phyloP scores from a whole-genome alignment of 1,284 basidiomycete genomes.

The Pseudozyma hubeiensis region DNA sequence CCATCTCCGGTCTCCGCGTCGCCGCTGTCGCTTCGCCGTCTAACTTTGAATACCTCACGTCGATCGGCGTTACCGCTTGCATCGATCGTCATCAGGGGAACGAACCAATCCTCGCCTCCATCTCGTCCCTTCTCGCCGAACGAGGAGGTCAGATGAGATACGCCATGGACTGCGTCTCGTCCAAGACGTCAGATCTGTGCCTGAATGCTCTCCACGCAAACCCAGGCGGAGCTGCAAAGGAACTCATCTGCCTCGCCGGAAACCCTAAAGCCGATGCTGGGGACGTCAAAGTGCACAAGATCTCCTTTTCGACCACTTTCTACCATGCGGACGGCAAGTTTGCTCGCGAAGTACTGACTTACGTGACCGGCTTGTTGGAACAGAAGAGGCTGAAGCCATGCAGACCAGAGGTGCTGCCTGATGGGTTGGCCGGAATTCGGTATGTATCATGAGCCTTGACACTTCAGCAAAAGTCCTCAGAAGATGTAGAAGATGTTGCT shows the following conservation, averaged over 20 bases:
- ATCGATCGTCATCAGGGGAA: constrained; percentile 48
- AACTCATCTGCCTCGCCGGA: constrained; percentile 58
- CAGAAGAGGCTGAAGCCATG: constrained; percentile 28
- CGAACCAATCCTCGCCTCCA: constrained; percentile 23
- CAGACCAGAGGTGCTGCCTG: constrained; percentile 41
- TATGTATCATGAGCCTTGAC: constrained; percentile 3
- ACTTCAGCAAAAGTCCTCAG: not conserved
- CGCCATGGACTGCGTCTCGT: constrained; percentile 58
- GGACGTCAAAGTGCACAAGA: constrained; percentile 42
- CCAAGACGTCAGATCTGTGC: constrained; percentile 49
- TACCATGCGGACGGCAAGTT: constrained; percentile 47
- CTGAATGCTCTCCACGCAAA: constrained; percentile 13
- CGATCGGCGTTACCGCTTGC: constrained; percentile 44
- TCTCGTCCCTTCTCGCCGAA: constrained; percentile 12
- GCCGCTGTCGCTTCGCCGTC: constrained; percentile 50
- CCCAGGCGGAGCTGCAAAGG: not conserved
- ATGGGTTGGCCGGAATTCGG: constrained; percentile 59
- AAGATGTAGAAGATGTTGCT: not conserved
- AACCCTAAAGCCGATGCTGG: constrained; percentile 42
- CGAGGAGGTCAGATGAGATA: constrained; percentile 32
- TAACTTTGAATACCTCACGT: constrained; percentile 53
- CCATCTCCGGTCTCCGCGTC: constrained; percentile 35
- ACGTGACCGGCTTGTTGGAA: constrained; percentile 27
- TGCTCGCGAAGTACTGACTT: constrained; percentile 14
- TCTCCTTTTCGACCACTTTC: constrained; percentile 62